A percentile compares a stretch with the other conserved stretches of the same genome.
phyloP scores from a whole-genome alignment of 2,329 filamentous ascomycete genomes.

The Trichoderma atrobrunneum region DNA sequence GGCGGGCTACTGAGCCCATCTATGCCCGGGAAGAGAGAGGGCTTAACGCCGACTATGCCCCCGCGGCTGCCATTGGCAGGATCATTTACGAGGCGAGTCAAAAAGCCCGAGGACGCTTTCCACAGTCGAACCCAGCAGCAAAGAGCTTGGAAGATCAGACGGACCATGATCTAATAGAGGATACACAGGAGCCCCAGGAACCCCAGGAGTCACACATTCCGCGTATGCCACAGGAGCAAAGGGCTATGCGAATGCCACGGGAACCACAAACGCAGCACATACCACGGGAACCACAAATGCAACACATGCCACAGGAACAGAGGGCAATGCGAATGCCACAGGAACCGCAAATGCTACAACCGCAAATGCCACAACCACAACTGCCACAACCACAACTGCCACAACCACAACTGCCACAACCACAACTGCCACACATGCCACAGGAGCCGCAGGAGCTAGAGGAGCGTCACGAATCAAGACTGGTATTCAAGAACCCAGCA shows the following conservation, averaged over 20 bases:
- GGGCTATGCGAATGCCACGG: neutral
- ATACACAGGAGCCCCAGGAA: constrained; percentile 2
- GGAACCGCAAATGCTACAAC: neutral
- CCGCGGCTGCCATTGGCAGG: constrained; percentile 25
- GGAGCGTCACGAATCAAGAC: constrained; percentile 31
- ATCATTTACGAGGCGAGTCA: constrained; percentile 5
- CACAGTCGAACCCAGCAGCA: neutral
- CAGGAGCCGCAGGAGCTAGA: neutral
- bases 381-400: neutral
- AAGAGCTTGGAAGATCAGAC: constrained; percentile 12
- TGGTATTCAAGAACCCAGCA: constrained; percentile 42
- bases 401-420: neutral
- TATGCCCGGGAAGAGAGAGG: constrained; percentile 27
- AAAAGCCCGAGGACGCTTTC: constrained; percentile 7
- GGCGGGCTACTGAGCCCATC: constrained; percentile 32
- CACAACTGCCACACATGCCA: neutral
- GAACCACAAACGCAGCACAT: neutral
- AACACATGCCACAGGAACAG: neutral
- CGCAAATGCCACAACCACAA: neutral
- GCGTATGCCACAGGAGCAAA: neutral
- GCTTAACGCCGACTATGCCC: constrained; percentile 30
- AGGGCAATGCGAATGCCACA: neutral
- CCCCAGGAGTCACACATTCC: neutral
- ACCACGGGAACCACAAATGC: neutral
- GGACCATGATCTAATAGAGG: constrained; percentile 1